Evolutionary conservation across 768 basidiomycete genomes (phyloP), one percentile per base, ranked within the genome.

Genomic region (Strobilomyces confusus): DNA sequence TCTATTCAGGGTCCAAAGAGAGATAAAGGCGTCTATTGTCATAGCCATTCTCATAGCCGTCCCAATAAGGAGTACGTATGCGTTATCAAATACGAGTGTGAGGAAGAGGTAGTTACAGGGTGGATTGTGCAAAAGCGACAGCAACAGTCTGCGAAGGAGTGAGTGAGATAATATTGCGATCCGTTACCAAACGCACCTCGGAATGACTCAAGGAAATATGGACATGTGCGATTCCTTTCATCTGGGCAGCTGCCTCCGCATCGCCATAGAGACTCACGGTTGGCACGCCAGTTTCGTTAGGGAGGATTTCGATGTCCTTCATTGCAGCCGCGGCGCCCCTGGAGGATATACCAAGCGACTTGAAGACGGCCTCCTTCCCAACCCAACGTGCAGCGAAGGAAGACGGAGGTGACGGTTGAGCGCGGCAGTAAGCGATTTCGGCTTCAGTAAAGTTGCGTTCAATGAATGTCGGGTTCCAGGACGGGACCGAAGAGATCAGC

Each of bases 341-440:
- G 4, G 91, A 93, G 19, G 85, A 74, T 41, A 93, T 87, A 20
- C 92, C 89, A 1, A 99, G 80, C 5, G 93, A 89, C 75, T 98
- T 98, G 85, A 98, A 98, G 49, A 89, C 84, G 3, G 95, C 95
- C 70, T 98, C 97, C 73, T 98, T 99, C 48, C 92, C 95, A 26
- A 82, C 90, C 95, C 97, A 99, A 51, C 95, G 89, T 33, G 90
- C 95, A 20, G 97, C 95, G 66, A 97, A 94, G 2, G 95, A 98
- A 9, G 97, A 88, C 1, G 80, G 71, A 17, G 91, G 84, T 44
- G 89, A 90, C 3, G 95, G 86, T 63, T 98, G 93, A n/a, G 80
- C 62, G 47, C 74, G 77, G 73, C 95, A 98, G 77, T 98, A 98
- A 12, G 79, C 73, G 60, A 87, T 81, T 73, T 99, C 97, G 22